These are phyloP conservation scores for Debaryomyces nepalensis DNA, from an alignment of 1,139 yeast species.

Conservation along the genomic window DNA sequence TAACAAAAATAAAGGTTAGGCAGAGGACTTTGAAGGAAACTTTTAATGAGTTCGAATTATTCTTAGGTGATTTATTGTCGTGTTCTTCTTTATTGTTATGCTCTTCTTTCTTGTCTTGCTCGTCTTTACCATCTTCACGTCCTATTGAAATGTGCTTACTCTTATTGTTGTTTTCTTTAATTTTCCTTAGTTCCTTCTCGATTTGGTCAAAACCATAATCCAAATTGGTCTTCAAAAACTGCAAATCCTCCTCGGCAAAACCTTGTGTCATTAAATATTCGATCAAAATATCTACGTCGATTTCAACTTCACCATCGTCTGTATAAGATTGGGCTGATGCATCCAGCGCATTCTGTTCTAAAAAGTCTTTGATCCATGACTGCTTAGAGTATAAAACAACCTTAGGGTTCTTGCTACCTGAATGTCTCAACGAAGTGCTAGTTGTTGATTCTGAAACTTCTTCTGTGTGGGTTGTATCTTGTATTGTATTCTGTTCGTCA, in stretches of 20 bases:
- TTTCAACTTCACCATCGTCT: conserved; percentile 1
- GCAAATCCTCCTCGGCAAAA: conserved; percentile 33
- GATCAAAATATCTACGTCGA: conserved; percentile 36
- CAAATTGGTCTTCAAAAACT: conserved; percentile 31
- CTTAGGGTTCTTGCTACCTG: conserved; percentile 10
- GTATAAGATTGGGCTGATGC: background rate
- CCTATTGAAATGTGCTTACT: conserved; percentile 36
- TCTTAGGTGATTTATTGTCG: conserved; percentile 1
- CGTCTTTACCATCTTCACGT: conserved; percentile 29
- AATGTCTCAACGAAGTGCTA: background rate
- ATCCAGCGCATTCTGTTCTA: conserved; percentile 15
- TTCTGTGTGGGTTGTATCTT: background rate
- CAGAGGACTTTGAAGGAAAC: conserved; percentile 2
- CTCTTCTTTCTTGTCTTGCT: too few species aligned
- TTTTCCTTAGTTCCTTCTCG: conserved; percentile 40
- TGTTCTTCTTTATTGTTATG: conserved; percentile 28
- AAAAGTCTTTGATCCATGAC: conserved; percentile 26
- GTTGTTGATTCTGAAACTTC: background rate
- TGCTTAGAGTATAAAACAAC: conserved; percentile 15
- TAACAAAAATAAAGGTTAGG: conserved; percentile 7
- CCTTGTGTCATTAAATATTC: conserved; percentile 34
- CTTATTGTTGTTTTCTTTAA: conserved; percentile 25
- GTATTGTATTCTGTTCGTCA: background rate
- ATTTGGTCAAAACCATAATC: conserved; percentile 46
- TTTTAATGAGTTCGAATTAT: conserved; percentile 4